A percentile compares a stretch with the other conserved stretches of the same genome.
Evolutionary conservation across 2,329 filamentous ascomycete genomes (phyloP).

Genomic region (Fusarium verticillioides): DNA sequence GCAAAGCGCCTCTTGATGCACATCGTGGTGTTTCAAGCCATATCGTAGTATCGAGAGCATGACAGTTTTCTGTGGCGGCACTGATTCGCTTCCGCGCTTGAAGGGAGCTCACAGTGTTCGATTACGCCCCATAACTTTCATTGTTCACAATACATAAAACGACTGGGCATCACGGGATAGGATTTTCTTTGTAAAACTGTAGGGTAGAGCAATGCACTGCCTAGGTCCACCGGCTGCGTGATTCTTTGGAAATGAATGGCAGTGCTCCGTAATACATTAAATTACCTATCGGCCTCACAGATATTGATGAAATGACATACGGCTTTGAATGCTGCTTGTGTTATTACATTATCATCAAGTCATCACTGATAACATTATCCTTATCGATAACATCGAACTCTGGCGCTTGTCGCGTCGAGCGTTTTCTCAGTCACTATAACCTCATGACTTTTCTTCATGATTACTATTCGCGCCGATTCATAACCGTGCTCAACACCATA

Average conservation of each 20-base stretch:
- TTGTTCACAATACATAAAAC: too few species aligned
- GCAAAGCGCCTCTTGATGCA: too few species aligned
- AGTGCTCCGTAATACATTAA: background rate
- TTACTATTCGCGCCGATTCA: background rate
- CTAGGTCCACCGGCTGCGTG: accelerated
- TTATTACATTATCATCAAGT: background rate
- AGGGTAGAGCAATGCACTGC: background rate
- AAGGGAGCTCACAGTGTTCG: accelerated
- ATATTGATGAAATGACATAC: too few species aligned
- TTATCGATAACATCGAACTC: background rate
- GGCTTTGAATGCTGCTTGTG: accelerated
- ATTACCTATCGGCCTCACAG: accelerated
- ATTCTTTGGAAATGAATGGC: background rate
- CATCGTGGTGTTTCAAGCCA: too few species aligned
- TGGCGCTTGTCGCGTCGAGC: background rate
- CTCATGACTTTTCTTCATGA: background rate
- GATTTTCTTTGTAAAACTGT: background rate
- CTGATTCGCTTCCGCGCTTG: background rate
- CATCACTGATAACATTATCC: background rate
- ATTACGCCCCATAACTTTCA: background rate
- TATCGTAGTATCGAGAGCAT: too few species aligned
- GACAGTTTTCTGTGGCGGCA: accelerated
- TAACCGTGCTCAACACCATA: background rate
- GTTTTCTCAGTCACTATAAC: background rate
- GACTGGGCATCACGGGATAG: background rate